These are phyloP conservation scores for Lonicera japonica DNA, from an alignment of 129 eudicot genomes.

Conservation along the genomic window DNA sequence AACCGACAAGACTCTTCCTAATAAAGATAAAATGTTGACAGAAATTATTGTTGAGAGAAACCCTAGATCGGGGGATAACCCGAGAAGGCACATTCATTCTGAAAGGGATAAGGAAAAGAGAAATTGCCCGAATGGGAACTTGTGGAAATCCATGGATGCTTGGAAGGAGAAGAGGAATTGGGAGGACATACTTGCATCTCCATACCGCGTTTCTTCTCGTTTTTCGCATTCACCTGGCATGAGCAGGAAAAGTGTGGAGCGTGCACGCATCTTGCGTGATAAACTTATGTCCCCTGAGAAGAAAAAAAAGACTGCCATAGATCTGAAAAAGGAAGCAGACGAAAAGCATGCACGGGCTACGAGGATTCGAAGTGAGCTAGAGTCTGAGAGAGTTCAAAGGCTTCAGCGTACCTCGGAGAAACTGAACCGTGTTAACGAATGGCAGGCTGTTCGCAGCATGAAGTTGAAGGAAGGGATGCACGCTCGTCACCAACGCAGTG, in stretches of 20 bases:
- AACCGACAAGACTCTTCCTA: conserved; percentile 31
- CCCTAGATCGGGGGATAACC: conserved; percentile 38
- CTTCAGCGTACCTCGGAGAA: conserved; percentile 86
- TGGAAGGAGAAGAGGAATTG: conserved; percentile 96
- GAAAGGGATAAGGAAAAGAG: conserved; percentile 69
- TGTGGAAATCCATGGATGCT: conserved; percentile 75
- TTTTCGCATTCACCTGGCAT: conserved; percentile 83
- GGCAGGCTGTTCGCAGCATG: conserved; percentile 90
- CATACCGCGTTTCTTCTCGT: conserved; percentile 71
- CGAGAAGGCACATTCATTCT: conserved; percentile 30
- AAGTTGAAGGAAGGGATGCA: conserved; percentile 72
- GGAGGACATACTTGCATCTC: conserved; percentile 81
- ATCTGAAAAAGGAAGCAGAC: conserved; percentile 86
- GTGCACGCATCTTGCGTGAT: conserved; percentile 82
- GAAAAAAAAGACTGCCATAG: conserved; percentile 69
- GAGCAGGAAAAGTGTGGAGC: conserved; percentile 73
- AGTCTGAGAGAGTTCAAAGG: conserved; percentile 78
- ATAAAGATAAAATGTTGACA: conserved; percentile 30
- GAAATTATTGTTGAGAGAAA: conserved; percentile 26
- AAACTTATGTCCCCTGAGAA: conserved; percentile 94
- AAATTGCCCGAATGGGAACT: conserved; percentile 30
- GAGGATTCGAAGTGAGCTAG: conserved; percentile 78
- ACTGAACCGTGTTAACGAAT: conserved; percentile 81
- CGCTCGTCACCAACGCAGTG: conserved; percentile 89
- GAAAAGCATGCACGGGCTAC: conserved; percentile 93